Evolutionary conservation across 495 filamentous ascomycete species (phyloP).

Genomic region (Gamarada debralockiae): DNA sequence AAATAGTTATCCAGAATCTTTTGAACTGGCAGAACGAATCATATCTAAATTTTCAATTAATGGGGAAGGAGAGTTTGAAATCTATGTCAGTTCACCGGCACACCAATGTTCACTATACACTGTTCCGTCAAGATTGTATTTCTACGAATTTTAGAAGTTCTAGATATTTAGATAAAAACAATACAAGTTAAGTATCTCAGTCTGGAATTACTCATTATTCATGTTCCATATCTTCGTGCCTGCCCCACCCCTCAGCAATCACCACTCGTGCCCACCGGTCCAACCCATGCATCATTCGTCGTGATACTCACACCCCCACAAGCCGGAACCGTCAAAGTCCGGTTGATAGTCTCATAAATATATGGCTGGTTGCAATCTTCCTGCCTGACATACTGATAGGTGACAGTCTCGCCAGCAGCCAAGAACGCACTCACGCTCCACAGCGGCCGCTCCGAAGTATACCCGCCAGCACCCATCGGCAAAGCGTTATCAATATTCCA

Average conservation of each 20-base stretch:
- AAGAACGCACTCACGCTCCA: slow-evolving; percentile 30
- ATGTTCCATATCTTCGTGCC: not conserved
- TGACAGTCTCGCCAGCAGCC: slow-evolving; percentile 27
- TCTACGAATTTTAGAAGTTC: too few relatives aligned
- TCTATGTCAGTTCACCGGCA: too few relatives aligned
- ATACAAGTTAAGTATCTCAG: too few relatives aligned
- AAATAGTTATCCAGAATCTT: too few relatives aligned
- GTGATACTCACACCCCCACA: slow-evolving; percentile 27
- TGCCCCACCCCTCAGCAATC: slow-evolving; percentile 13
- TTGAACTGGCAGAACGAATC: too few relatives aligned
- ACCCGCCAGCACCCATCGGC: slow-evolving; percentile 23
- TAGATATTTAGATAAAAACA: too few relatives aligned
- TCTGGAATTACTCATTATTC: too few relatives aligned
- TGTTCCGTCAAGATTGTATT: too few relatives aligned
- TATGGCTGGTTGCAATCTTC: slow-evolving; percentile 36
- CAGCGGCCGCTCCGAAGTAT: slow-evolving; percentile 26
- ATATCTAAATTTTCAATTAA: too few relatives aligned
- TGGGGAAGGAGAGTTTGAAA: too few relatives aligned
- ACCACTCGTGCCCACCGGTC: slow-evolving; percentile 21
- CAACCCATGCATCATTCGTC: slow-evolving; percentile 34
- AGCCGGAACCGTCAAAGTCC: slow-evolving; percentile 30
- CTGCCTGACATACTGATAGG: slow-evolving; percentile 35
- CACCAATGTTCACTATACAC: too few relatives aligned
- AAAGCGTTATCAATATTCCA: slow-evolving; percentile 23
- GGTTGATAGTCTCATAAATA: slow-evolving; percentile 33